Evolutionary conservation across 129 eudicot species (phyloP).

Genomic region (Kitagawia praeruptora): DNA sequence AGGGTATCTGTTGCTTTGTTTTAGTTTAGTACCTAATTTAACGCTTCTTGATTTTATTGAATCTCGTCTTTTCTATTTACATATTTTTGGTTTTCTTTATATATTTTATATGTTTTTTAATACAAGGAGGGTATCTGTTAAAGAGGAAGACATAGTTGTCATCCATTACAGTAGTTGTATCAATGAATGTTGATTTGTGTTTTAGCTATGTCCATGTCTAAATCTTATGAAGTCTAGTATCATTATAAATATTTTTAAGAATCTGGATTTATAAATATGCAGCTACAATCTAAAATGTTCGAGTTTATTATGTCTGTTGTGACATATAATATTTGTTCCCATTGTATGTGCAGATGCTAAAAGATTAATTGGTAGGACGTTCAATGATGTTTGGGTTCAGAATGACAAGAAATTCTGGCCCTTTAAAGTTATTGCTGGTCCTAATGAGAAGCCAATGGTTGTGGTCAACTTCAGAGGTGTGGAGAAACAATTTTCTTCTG

Average conservation of each 20-base stretch:
- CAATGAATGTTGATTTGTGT: no score
- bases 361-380: constrained; percentile 37
- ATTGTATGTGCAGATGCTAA: constrained; percentile 26
- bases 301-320: neutral
- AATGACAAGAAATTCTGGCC: constrained; percentile 39
- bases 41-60: no score
- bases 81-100: no score
- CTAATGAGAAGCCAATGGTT: constrained; percentile 35
- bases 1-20: no score
- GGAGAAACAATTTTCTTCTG: constrained; percentile 31
- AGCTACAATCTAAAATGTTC: neutral
- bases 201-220: neutral
- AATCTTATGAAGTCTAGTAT: neutral
- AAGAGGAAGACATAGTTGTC: no score
- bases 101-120: no score
- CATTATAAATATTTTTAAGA: no score
- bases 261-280: neutral
- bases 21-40: no score
- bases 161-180: no score
- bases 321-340: neutral
- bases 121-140: no score
- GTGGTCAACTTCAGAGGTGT: constrained; percentile 36
- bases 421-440: constrained; percentile 29
- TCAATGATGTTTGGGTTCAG: constrained; percentile 27
- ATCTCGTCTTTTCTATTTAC: no score